Conservation (phyloP, 208 protist genomes). For the Acanthamoeba lenticulata region DNA sequence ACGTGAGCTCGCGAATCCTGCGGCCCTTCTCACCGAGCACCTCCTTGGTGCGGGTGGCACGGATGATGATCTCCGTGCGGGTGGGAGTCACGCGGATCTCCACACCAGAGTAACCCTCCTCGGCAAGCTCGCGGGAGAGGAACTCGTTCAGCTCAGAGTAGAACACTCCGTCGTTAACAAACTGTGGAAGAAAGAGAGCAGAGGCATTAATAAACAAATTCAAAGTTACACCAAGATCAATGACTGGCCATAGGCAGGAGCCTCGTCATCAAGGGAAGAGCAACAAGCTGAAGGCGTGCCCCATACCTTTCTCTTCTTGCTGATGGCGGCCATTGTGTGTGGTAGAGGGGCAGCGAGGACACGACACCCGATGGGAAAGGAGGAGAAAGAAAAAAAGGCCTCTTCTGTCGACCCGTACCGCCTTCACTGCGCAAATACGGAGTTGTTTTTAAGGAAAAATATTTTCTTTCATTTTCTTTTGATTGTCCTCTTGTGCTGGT, state of each 20-base stretch:
- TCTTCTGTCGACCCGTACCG: too few species aligned
- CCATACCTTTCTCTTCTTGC: conserved; percentile 62
- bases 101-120: conserved; percentile 97
- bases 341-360: not conserved
- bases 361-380: not conserved
- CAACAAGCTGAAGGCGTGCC: too few species aligned
- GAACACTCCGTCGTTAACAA: conserved; percentile 99
- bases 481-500: too few species aligned
- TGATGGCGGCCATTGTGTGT: conserved; percentile 10
- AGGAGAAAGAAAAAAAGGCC: too few species aligned
- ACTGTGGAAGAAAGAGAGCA: conserved; percentile 85
- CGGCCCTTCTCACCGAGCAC: conserved; percentile 96
- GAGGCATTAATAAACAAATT: not conserved
- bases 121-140: conserved; percentile 97
- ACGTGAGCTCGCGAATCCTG: conserved; percentile 98
- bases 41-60: conserved; percentile 95
- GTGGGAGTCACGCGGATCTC: conserved; percentile 95
- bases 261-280: too few species aligned
- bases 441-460: too few species aligned
- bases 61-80: conserved; percentile 99
- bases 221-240: too few species aligned
- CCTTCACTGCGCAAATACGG: too few species aligned
- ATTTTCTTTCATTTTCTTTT: too few species aligned
- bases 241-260: too few species aligned
- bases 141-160: conserved; percentile 99